Conservation (phyloP, 345 rosid genomes). For the Sapria himalayana region DNA sequence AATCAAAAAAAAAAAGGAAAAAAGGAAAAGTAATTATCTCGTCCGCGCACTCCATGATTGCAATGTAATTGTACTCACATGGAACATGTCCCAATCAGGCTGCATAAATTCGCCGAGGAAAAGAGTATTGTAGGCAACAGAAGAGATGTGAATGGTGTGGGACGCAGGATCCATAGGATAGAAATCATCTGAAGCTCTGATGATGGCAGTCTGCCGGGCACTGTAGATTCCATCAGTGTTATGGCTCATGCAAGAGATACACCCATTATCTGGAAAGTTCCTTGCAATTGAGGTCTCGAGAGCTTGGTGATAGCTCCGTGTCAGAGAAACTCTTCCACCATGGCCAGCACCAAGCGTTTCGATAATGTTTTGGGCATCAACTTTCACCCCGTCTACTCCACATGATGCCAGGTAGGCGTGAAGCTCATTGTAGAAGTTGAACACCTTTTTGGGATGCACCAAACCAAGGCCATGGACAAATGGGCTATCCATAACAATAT, state of each 20-base stretch:
- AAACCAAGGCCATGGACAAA: conserved; percentile 80
- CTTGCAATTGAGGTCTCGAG: conserved; percentile 72
- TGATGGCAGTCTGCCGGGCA: conserved; percentile 78
- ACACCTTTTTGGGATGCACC: conserved; percentile 82
- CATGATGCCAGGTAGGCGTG: conserved; percentile 84
- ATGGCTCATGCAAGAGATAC: conserved; percentile 95
- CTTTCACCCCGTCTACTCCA: conserved; percentile 94
- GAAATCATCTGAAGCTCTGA: conserved; percentile 92
- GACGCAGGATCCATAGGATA: conserved; percentile 92
- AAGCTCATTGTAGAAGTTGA: conserved; percentile 87
- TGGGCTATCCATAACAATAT: conserved; percentile 79
- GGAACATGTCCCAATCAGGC: conserved; percentile 99
- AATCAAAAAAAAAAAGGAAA: no score
- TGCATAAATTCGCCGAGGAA: conserved; percentile 98
- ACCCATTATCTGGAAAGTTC: conserved; percentile 76
- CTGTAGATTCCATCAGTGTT: conserved; percentile 86
- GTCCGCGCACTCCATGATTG: no score
- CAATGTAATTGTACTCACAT: conserved; percentile 65
- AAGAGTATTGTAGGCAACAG: conserved; percentile 75
- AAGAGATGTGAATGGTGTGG: conserved; percentile 82
- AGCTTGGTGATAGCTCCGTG: conserved; percentile 70
- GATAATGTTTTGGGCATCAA: conserved; percentile 83
- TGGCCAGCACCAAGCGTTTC: conserved; percentile 95
- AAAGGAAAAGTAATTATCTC: no score
- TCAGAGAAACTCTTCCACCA: conserved; percentile 87